Percentiles rank a stretch among this genome's conserved stretches.
phyloP scores from a whole-genome alignment of 306 rosid species.

The Acacia confusa region DNA sequence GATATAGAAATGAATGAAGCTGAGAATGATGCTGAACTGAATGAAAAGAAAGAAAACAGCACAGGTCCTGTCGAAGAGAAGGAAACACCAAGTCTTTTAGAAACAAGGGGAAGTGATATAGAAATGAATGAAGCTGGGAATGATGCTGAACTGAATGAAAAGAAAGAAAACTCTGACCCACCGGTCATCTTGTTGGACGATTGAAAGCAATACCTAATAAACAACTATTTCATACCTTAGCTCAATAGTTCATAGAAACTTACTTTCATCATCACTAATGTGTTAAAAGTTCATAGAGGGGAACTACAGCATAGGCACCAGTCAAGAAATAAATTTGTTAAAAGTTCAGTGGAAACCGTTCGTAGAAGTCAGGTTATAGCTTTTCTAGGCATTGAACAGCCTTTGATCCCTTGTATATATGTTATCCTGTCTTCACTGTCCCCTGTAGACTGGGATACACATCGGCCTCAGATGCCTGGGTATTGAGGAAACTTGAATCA shows the following conservation, averaged over 20 bases:
- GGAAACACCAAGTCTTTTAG: neutral
- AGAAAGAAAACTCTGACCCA: slow-evolving; percentile 33
- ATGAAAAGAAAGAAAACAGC: slow-evolving; percentile 38
- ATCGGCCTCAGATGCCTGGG: neutral
- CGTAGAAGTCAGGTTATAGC: neutral
- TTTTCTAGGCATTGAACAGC: neutral
- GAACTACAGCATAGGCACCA: neutral
- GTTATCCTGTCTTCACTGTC: neutral
- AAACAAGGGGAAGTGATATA: slow-evolving; percentile 20
- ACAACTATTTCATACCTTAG: slow-evolving; percentile 27
- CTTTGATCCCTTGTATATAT: neutral
- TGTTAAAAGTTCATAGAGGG: neutral
- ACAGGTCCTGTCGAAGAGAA: neutral
- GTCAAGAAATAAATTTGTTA: neutral
- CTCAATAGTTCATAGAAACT: neutral
- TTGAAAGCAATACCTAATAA: slow-evolving; percentile 22
- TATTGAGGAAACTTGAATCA: neutral
- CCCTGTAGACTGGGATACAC: neutral
- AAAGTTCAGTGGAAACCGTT: neutral
- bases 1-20: slow-evolving; percentile 36
- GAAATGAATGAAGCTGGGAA: slow-evolving; percentile 33
- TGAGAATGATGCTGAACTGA: slow-evolving; percentile 20
- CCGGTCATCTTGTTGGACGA: slow-evolving; percentile 56
- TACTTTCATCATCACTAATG: neutral
- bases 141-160: slow-evolving; percentile 34